Evolutionary conservation across 257 asterid species (phyloP).

Genomic region (Lantana camara): DNA sequence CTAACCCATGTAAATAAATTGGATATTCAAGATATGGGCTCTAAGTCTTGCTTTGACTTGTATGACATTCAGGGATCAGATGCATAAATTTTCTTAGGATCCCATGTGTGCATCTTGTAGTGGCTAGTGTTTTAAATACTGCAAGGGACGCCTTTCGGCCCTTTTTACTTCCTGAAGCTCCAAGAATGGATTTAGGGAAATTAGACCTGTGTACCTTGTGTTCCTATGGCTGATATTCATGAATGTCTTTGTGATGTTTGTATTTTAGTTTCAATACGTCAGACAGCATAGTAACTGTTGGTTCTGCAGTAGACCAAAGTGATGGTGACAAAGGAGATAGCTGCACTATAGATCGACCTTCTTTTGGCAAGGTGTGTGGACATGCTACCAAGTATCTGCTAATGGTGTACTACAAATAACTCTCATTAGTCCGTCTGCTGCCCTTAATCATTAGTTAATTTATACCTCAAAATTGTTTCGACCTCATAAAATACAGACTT

Average conservation of each 20-base stretch:
- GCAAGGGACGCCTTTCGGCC: neutral
- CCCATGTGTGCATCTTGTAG: neutral
- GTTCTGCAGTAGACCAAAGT: constrained; percentile 43
- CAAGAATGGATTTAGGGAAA: neutral
- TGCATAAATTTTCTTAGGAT: neutral
- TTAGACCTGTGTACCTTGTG: neutral
- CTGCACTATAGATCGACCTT: constrained; percentile 36
- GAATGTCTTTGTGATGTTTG: neutral
- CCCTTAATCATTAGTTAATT: no score
- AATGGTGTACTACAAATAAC: neutral
- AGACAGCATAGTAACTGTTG: constrained; percentile 28
- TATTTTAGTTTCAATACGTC: no score
- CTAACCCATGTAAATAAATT: neutral
- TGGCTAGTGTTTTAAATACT: neutral
- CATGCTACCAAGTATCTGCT: neutral
- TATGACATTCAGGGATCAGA: constrained; percentile 5
- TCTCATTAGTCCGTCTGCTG: neutral
- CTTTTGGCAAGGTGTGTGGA: constrained; percentile 54
- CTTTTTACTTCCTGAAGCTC: constrained; percentile 9
- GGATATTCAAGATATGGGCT: neutral
- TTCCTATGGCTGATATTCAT: neutral
- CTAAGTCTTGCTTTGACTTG: constrained; percentile 1
- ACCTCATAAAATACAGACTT: neutral
- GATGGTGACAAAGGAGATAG: constrained; percentile 49
- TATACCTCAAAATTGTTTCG: neutral